Conservation (phyloP, 176 grass and related monocot genomes). For the Elymus sibiricus region DNA sequence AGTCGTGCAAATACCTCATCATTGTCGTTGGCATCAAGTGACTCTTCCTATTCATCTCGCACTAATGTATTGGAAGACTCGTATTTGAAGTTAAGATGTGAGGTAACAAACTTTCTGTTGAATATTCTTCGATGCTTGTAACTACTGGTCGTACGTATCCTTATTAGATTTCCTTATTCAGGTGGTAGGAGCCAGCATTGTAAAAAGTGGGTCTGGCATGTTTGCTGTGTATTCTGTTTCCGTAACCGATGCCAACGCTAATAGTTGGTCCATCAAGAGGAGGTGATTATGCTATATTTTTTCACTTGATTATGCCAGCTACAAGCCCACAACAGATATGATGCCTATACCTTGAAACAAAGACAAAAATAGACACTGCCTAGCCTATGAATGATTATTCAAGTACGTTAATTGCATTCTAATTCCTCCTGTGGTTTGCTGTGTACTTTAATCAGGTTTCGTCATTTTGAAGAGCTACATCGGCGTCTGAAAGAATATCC, state of each 20-base stretch:
- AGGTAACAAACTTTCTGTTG: conserved; percentile 50
- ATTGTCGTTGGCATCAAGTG: conserved; percentile 55
- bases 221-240: conserved; percentile 98
- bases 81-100: conserved; percentile 94
- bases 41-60: conserved; percentile 55
- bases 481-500: conserved; percentile 92
- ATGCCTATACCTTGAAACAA: not conserved
- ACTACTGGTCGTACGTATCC: conserved; percentile 15
- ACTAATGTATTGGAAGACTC: conserved; percentile 79
- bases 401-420: not conserved
- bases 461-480: conserved; percentile 99
- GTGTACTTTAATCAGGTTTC: conserved; percentile 62
- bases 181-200: conserved; percentile 91
- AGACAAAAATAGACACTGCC: not conserved
- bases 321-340: not conserved
- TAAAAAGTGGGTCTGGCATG: conserved; percentile 98
- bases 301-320: conserved; percentile 10
- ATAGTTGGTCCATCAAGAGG: conserved; percentile 98
- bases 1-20: conserved; percentile 69
- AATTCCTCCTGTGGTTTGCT: conserved; percentile 2
- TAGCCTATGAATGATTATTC: conserved; percentile 22
- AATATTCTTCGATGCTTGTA: conserved; percentile 11
- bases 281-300: conserved; percentile 51
- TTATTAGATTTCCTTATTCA: conserved; percentile 42
- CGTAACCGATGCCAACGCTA: conserved; percentile 75